A percentile compares a stretch with the other conserved stretches of the same genome.
These are phyloP conservation scores for Leccinum arenicola DNA, from an alignment of 768 basidiomycete genomes.

Conservation along the genomic window DNA sequence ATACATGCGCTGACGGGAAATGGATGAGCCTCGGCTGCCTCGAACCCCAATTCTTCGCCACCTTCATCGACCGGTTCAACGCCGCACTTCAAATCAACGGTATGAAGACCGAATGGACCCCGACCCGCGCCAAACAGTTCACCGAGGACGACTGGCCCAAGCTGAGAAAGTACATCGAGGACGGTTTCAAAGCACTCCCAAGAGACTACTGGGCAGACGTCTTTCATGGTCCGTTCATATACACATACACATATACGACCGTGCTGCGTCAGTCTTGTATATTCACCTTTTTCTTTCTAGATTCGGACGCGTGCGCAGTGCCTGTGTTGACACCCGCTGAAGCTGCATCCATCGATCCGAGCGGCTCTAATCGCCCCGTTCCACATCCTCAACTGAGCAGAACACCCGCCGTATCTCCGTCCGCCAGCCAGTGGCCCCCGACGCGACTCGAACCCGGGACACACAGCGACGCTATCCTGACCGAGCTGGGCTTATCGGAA, in stretches of 20 bases:
- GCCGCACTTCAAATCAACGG: constrained; percentile 43
- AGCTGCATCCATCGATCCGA: constrained; percentile 45
- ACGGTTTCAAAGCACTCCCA: constrained; percentile 58
- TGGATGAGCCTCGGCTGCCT: constrained; percentile 79
- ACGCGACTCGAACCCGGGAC: constrained; percentile 43
- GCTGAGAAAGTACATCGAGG: constrained; percentile 52
- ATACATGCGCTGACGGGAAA: constrained; percentile 66
- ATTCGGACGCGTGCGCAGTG: constrained; percentile 67
- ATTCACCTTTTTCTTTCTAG: constrained; percentile 32
- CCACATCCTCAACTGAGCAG: constrained; percentile 49
- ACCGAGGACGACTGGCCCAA: constrained; percentile 54
- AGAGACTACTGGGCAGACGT: constrained; percentile 68
- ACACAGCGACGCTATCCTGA: constrained; percentile 53
- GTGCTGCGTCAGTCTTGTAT: neutral
- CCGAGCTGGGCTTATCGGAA: constrained; percentile 48
- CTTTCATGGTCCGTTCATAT: constrained; percentile 51
- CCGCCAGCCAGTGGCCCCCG: constrained; percentile 1
- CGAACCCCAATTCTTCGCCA: constrained; percentile 68
- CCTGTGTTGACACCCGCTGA: constrained; percentile 67
- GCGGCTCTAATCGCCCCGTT: constrained; percentile 40
- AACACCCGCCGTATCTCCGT: constrained; percentile 8
- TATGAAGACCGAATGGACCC: constrained; percentile 52
- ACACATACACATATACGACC: neutral
- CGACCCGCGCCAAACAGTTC: constrained; percentile 43
- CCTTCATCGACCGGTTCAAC: constrained; percentile 56